Evolutionary conservation across 2,329 filamentous ascomycete species (phyloP), one percentile per base, ranked within the genome.

Genomic region (Alternaria panax): DNA sequence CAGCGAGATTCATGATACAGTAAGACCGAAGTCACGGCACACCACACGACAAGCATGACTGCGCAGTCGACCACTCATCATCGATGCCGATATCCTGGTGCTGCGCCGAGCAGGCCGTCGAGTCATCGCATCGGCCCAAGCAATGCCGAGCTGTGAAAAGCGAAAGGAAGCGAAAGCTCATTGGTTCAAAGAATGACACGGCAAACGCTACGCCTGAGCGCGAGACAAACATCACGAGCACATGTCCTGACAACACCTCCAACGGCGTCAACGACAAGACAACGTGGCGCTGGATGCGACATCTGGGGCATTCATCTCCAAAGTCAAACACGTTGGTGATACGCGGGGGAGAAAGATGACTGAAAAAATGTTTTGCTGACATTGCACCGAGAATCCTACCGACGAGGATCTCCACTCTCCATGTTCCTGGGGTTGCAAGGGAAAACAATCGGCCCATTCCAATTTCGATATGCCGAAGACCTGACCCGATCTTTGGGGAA

Each of bases 381-480:
- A 9, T 7, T 38, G 20, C 28, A 11, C 54, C 58, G 56, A 59
- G 30, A 59, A 45, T 45, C 30, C 9, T 50, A 38, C 56, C 56
- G 50, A 22, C 40, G 16, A 32, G n/a, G n/a, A 14, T 42, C 56
- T 25, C 47, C 45, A 40, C 45, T 51, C 43, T 20, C 38, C 30
- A 57, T n/a, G 54, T 53, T 53, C 41, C 40, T 53, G 48, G 38
- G 28, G 28, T n/a, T 32, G 25, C 36, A 42, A 30, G 50, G 50
- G n/a, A n/a, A 30, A 20, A 14, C 8, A 55, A 51, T 56, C 53
- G 46, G 60, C 50, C 52, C 38, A 36, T 43, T 41, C 32, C 60
- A 67, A 67, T 67, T 59, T 64, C 64, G 57, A 65, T 62, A 63
- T 64, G 50, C 41, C 34, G 18, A 28, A 51, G 2, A 24, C 20